Evolutionary conservation across 2,329 filamentous ascomycete genomes (phyloP).

Genomic region (Eutypa lata): DNA sequence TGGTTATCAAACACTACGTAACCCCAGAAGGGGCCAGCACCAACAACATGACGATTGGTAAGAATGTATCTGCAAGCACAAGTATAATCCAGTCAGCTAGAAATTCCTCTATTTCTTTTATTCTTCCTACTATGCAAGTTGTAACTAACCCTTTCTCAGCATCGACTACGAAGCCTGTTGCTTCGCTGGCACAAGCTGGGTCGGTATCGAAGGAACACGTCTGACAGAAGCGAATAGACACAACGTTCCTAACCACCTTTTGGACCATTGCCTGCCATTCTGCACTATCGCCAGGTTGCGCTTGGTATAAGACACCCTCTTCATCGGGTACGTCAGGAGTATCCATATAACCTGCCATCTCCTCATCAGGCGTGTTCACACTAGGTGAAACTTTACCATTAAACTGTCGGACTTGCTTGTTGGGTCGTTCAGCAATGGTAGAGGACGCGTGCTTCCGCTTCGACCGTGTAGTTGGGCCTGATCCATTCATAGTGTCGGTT

Average conservation of each 20-base stretch:
- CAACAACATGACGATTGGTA: conserved; percentile 90
- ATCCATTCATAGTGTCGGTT: conserved; percentile 40
- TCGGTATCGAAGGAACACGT: conserved; percentile 99
- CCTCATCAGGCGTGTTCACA: conserved; percentile 46
- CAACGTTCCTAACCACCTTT: conserved; percentile 88
- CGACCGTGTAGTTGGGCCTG: conserved; percentile 37
- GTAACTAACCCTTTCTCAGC: conserved; percentile 74
- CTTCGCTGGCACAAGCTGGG: conserved; percentile 86
- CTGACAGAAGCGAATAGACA: conserved; percentile 98
- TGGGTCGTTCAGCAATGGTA: conserved; percentile 37
- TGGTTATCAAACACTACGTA: conserved; percentile 99
- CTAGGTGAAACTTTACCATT: conserved; percentile 49
- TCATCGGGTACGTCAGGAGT: conserved; percentile 40
- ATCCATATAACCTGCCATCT: conserved; percentile 22
- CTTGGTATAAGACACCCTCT: conserved; percentile 37
- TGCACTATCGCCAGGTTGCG: conserved; percentile 55
- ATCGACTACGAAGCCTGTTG: conserved; percentile 96
- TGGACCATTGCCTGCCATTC: conserved; percentile 98
- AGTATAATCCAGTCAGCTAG: neutral
- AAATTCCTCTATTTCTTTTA: neutral
- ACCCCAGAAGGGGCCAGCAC: conserved; percentile 94
- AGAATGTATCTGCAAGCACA: conserved; percentile 61
- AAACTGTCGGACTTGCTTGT: conserved; percentile 39
- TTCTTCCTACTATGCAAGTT: neutral
- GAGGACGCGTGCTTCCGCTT: conserved; percentile 51